Evolutionary conservation across 1,284 basidiomycete genomes (phyloP).

Genomic region (Ustilago xerochloae): DNA sequence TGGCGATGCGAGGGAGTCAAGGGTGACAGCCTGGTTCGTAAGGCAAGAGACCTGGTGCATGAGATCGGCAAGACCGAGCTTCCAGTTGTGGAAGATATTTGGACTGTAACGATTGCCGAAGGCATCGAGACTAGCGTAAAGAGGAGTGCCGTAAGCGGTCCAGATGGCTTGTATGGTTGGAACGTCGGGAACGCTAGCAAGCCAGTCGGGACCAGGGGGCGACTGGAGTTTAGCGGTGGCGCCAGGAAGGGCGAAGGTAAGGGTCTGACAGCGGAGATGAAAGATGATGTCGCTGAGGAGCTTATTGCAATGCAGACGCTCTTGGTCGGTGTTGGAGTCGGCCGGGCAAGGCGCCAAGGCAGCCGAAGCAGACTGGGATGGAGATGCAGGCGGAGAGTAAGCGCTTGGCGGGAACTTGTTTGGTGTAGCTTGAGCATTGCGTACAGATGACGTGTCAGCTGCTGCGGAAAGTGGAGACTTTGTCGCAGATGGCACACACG

Average conservation of each 20-base stretch:
- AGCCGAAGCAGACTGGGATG: slow-evolving; percentile 3
- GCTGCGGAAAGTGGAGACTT: neutral
- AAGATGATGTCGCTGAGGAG: slow-evolving; percentile 37
- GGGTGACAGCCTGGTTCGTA: slow-evolving; percentile 4
- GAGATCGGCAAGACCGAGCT: slow-evolving; percentile 34
- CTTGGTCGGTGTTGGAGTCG: neutral
- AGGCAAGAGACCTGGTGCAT: slow-evolving; percentile 33
- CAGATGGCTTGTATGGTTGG: slow-evolving; percentile 34
- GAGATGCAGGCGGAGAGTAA: slow-evolving; percentile 1
- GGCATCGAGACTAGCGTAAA: slow-evolving; percentile 24
- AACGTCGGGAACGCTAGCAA: slow-evolving; percentile 11
- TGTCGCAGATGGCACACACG: slow-evolving; percentile 1
- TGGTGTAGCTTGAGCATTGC: neutral
- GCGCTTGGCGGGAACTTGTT: neutral
- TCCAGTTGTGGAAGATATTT: slow-evolving; percentile 39
- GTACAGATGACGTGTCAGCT: neutral
- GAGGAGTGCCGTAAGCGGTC: slow-evolving; percentile 20
- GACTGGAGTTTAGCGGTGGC: neutral
- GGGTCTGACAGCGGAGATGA: slow-evolving; percentile 25
- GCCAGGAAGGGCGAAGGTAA: slow-evolving; percentile 15
- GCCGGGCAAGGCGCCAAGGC: neutral
- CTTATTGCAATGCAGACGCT: slow-evolving; percentile 27
- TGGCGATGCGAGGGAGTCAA: neutral
- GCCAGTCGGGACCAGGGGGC: neutral
- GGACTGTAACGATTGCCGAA: slow-evolving; percentile 35